A percentile compares a stretch with the other conserved stretches of the same genome.
Conservation (phyloP, 2,329 filamentous ascomycete species). For the Stemphylium beticola region DNA sequence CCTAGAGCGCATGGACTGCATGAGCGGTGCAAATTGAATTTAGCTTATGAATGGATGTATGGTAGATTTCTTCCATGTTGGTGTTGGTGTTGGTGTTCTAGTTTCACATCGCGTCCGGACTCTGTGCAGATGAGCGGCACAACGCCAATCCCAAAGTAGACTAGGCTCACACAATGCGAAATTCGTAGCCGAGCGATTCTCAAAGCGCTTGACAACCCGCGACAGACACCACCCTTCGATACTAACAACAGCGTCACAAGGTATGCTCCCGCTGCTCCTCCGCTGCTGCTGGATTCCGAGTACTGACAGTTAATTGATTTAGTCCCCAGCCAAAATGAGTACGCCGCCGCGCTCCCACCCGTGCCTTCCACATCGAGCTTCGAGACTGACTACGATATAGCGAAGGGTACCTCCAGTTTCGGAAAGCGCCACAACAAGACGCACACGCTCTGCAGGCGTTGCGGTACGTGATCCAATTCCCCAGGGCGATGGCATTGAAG, state of each 20-base stretch:
- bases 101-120: neutral
- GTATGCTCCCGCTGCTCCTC: conserved; percentile 28
- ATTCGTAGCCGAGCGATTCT: conserved; percentile 15
- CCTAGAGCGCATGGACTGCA: too few relatives aligned
- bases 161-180: conserved; percentile 18
- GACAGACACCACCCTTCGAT: conserved; percentile 30
- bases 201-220: conserved; percentile 23
- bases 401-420: conserved; percentile 75
- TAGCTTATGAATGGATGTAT: too few relatives aligned
- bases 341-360: conserved; percentile 53
- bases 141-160: conserved; percentile 9
- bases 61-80: neutral
- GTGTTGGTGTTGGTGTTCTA: neutral
- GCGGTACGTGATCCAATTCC: conserved; percentile 76
- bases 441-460: conserved; percentile 97
- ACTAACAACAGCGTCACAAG: conserved; percentile 49
- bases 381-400: conserved; percentile 60
- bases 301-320: conserved; percentile 27
- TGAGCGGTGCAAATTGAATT: too few relatives aligned
- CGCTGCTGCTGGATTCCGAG: conserved; percentile 5
- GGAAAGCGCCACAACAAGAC: conserved; percentile 95
- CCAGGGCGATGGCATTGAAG: conserved; percentile 15
- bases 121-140: neutral
- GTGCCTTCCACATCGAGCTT: conserved; percentile 32
- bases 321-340: conserved; percentile 65